phyloP scores from a whole-genome alignment of 148 eudicot species.

The Pharnaceum exiguum region DNA sequence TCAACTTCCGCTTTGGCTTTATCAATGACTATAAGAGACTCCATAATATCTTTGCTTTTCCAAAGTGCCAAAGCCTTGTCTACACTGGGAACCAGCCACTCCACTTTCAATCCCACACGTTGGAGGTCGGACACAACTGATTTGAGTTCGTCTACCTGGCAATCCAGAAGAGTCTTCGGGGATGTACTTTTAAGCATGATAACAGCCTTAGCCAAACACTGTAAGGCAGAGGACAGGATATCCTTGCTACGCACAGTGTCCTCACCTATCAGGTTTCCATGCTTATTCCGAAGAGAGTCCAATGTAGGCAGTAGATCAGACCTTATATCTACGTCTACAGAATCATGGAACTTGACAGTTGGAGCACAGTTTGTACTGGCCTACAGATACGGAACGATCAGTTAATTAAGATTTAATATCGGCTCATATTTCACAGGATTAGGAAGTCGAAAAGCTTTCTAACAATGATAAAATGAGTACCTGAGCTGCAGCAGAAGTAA shows the following conservation, averaged over 20 bases:
- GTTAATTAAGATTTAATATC: too few relatives aligned
- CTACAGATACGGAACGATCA: neutral
- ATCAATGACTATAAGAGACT: slow-evolving; percentile 1
- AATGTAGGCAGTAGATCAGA: slow-evolving; percentile 2
- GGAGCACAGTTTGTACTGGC: neutral
- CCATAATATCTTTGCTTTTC: neutral
- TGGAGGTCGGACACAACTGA: slow-evolving; percentile 1
- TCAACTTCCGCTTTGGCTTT: slow-evolving; percentile 6
- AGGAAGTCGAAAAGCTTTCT: too few relatives aligned
- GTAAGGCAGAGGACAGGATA: neutral
- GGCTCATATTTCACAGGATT: too few relatives aligned
- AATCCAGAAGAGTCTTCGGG: neutral
- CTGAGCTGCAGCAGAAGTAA: too few relatives aligned
- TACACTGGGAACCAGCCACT: slow-evolving; percentile 7
- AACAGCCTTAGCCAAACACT: slow-evolving; percentile 6
- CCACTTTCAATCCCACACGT: slow-evolving; percentile 2
- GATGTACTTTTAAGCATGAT: slow-evolving; percentile 1
- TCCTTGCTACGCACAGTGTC: slow-evolving; percentile 1
- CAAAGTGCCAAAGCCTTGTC: neutral
- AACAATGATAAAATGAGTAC: too few relatives aligned
- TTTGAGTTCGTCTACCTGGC: neutral
- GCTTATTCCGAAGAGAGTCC: neutral
- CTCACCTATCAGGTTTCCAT: slow-evolving; percentile 2
- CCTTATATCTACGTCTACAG: slow-evolving; percentile 1
- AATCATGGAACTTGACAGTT: neutral